These are phyloP conservation scores for Caloboletus firmus DNA, from an alignment of 1,284 basidiomycete genomes.

Conservation along the genomic window DNA sequence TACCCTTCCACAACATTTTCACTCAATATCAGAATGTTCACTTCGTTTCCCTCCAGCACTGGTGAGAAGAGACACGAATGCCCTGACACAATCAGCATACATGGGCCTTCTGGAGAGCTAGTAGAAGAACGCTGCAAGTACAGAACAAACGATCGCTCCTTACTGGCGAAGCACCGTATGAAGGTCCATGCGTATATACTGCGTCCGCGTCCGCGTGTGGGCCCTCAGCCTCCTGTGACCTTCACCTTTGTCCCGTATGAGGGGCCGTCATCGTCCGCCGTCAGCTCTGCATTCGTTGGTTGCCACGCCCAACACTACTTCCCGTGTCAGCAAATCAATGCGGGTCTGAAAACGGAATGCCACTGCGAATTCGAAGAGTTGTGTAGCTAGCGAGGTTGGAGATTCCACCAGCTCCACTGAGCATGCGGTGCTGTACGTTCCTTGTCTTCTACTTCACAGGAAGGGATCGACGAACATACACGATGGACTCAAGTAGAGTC, in stretches of 20 bases:
- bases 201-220: slow-evolving; percentile 5
- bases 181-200: slow-evolving; percentile 12
- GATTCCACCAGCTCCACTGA: too few relatives aligned
- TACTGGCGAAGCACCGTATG: slow-evolving; percentile 20
- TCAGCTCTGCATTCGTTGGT: too few relatives aligned
- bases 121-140: slow-evolving; percentile 4
- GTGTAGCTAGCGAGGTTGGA: too few relatives aligned
- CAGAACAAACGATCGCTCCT: slow-evolving; percentile 14
- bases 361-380: not conserved
- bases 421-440: too few relatives aligned
- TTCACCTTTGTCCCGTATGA: not conserved
- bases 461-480: too few relatives aligned
- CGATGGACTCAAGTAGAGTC: too few relatives aligned
- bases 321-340: not conserved
- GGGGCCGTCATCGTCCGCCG: not conserved
- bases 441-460: too few relatives aligned
- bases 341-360: not conserved
- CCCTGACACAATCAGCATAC: not conserved
- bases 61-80: slow-evolving; percentile 12
- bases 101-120: not conserved
- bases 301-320: not conserved
- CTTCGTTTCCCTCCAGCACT: slow-evolving; percentile 10
- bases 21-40: not conserved
- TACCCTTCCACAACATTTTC: not conserved
- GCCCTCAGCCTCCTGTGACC: too few relatives aligned